Conservation (phyloP, 139 green algal species). For the Tetradesmus lagerheimii region DNA sequence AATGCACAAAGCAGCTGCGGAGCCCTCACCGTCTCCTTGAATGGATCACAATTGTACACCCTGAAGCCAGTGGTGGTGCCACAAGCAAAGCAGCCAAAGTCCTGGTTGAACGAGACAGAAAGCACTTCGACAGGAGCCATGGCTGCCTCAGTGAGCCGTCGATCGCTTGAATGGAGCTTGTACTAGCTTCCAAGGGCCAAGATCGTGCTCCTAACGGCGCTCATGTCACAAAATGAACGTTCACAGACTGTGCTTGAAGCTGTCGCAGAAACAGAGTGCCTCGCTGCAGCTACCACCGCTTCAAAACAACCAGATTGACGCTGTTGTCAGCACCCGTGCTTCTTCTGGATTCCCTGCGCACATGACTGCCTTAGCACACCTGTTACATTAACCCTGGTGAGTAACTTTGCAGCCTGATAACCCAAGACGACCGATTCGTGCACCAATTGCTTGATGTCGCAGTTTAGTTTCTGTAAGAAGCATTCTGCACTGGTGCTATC, state of each 20-base stretch:
- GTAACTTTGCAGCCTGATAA: not conserved
- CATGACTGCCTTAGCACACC: not conserved
- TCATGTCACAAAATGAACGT: not conserved
- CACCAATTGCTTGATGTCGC: too few species aligned
- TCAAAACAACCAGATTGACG: too few species aligned
- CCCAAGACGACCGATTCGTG: too few species aligned
- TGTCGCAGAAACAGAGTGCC: not conserved
- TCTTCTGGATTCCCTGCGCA: not conserved
- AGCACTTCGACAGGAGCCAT: slow-evolving; percentile 37
- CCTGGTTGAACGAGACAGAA: slow-evolving; percentile 57
- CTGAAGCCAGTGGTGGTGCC: slow-evolving; percentile 88
- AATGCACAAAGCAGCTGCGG: not conserved
- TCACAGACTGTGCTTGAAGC: not conserved
- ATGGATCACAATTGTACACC: slow-evolving; percentile 94
- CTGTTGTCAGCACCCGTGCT: too few species aligned
- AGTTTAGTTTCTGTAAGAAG: too few species aligned
- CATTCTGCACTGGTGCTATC: not conserved
- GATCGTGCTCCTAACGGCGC: not conserved
- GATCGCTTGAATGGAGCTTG: not conserved
- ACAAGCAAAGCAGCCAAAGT: slow-evolving; percentile 89
- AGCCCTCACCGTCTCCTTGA: slow-evolving; percentile 85
- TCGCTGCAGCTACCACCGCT: too few species aligned
- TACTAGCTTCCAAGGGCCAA: not conserved
- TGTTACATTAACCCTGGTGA: not conserved
- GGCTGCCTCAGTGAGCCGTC: not conserved